Conservation (phyloP, 2,329 filamentous ascomycete species). For the Calonectria ilicicola region DNA sequence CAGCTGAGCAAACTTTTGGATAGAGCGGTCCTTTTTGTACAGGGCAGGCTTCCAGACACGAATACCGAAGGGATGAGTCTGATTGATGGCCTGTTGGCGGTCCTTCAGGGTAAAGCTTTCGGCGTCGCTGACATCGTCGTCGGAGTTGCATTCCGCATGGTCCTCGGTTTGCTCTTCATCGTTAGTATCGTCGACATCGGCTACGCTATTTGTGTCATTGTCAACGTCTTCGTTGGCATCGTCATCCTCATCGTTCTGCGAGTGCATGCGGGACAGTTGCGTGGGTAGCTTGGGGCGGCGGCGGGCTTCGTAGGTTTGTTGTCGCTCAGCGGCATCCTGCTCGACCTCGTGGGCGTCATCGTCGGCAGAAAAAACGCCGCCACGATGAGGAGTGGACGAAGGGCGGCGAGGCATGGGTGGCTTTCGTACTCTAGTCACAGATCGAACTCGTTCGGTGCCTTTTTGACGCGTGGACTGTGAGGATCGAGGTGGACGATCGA, state of each 20-base stretch:
- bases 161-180: constrained; percentile 57
- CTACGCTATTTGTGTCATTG: constrained; percentile 36
- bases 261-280: constrained; percentile 57
- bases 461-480: constrained; percentile 52
- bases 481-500: constrained; percentile 54
- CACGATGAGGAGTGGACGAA: constrained; percentile 82
- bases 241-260: constrained; percentile 43
- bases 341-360: constrained; percentile 87
- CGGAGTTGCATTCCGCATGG: constrained; percentile 72
- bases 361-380: constrained; percentile 90
- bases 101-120: constrained; percentile 99
- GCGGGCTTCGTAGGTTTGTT: constrained; percentile 51
- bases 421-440: constrained; percentile 70
- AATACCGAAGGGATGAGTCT: constrained; percentile 98
- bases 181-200: constrained; percentile 46
- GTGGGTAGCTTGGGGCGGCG: constrained; percentile 49
- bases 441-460: constrained; percentile 61
- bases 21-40: constrained; percentile 97
- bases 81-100: constrained; percentile 96
- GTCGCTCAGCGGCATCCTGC: constrained; percentile 68
- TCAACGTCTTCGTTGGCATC: constrained; percentile 38
- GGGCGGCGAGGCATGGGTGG: constrained; percentile 79
- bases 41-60: constrained; percentile 98
- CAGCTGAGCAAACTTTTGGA: constrained; percentile 94
- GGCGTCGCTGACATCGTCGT: constrained; percentile 84